These are phyloP conservation scores for Wickerhamiella qilinensis DNA, from an alignment of 805 yeast species.

Conservation along the genomic window DNA sequence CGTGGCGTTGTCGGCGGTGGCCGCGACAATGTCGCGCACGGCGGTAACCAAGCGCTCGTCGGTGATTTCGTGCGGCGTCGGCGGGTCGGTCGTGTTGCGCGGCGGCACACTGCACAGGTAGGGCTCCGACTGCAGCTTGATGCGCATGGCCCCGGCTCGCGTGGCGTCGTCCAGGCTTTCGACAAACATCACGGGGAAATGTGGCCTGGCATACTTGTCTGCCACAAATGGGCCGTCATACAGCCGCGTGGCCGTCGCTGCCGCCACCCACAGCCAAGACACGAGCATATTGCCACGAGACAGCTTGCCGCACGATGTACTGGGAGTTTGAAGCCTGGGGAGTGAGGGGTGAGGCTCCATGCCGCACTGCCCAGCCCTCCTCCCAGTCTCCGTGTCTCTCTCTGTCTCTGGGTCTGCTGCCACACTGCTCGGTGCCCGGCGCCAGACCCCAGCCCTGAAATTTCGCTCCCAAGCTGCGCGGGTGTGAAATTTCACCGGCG, in stretches of 20 bases:
- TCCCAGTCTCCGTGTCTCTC: no score
- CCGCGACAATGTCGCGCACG: not conserved
- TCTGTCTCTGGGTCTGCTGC: no score
- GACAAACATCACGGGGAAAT: constrained; percentile 1
- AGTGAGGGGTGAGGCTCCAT: no score
- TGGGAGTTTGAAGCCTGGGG: no score
- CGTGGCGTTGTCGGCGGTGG: constrained; percentile 13
- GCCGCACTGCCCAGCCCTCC: no score
- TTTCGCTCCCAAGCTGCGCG: no score
- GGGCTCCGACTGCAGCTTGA: not conserved
- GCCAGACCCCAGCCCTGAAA: no score
- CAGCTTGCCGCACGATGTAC: no score
- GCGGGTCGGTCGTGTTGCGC: not conserved
- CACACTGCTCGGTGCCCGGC: no score
- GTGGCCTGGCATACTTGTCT: constrained; percentile 2
- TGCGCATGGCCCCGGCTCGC: not conserved
- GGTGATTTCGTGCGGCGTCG: not conserved
- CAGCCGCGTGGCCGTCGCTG: constrained; percentile 1
- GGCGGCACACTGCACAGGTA: not conserved
- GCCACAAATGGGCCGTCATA: not conserved
- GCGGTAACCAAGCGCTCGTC: not conserved
- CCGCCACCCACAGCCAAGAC: not conserved
- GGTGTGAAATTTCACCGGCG: no score
- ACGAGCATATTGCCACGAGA: no score
- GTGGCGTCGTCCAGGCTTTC: not conserved